These are phyloP conservation scores for Penicillium atrosanguineum DNA, from an alignment of 495 filamentous ascomycete species.

Conservation along the genomic window DNA sequence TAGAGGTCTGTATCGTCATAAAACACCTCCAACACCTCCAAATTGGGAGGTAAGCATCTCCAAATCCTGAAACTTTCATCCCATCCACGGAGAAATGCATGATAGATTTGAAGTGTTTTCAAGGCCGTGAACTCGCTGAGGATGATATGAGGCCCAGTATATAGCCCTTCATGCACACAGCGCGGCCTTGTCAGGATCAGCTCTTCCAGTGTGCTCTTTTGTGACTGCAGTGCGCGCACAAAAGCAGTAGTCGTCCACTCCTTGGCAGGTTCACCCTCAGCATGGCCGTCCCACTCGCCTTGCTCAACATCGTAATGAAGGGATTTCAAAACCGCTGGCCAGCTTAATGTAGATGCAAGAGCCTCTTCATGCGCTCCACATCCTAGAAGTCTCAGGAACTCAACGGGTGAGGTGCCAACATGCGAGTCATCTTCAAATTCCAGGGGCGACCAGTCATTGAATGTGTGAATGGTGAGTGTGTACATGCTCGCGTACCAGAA, in stretches of 20 bases:
- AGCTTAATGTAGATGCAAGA: conserved; percentile 14
- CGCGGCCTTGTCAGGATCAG: conserved; percentile 10
- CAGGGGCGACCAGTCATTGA: conserved; percentile 9
- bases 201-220: conserved; percentile 14
- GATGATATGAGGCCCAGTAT: neutral
- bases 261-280: neutral
- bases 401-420: conserved; percentile 18
- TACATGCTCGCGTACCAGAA: neutral
- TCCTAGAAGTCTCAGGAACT: conserved; percentile 10
- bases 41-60: neutral
- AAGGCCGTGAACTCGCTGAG: neutral
- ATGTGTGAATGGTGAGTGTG: neutral
- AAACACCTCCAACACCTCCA: neutral
- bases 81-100: neutral
- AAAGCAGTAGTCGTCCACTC: conserved; percentile 20
- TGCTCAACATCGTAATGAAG: conserved; percentile 20
- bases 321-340: conserved; percentile 14
- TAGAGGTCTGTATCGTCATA: neutral
- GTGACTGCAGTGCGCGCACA: conserved; percentile 16
- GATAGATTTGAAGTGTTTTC: neutral
- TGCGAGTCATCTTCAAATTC: conserved; percentile 14
- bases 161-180: neutral
- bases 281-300: conserved; percentile 14
- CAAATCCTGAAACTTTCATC: neutral
- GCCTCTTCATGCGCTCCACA: conserved; percentile 20